Percentiles rank a stretch among this genome's conserved stretches.
These are phyloP conservation scores for Pulveroboletus frians DNA, from an alignment of 768 basidiomycete genomes.

Conservation along the genomic window DNA sequence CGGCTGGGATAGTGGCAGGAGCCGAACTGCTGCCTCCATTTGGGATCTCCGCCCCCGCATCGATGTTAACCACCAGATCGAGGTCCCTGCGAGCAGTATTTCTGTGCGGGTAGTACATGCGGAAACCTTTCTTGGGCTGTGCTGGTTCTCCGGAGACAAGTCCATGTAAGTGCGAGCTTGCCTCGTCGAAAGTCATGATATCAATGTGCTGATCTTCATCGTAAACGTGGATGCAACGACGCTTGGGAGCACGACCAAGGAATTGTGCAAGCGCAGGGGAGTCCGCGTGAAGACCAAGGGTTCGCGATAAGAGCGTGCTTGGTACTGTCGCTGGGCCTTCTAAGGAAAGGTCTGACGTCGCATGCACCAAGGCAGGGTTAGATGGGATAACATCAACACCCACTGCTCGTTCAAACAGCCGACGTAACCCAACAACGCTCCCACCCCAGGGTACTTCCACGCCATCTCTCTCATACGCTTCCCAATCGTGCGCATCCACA, in stretches of 20 bases:
- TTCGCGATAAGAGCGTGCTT: conserved; percentile 41
- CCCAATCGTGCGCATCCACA: conserved; percentile 29
- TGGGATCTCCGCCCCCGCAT: too few species aligned
- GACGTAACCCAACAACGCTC: conserved; percentile 40
- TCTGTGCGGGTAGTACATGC: conserved; percentile 29
- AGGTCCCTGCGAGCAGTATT: neutral
- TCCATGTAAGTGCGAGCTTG: too few species aligned
- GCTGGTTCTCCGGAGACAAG: too few species aligned
- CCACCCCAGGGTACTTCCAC: conserved; percentile 31
- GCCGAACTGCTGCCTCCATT: too few species aligned
- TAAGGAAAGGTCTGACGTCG: neutral
- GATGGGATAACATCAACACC: conserved; percentile 30
- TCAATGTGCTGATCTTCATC: too few species aligned
- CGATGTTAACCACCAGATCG: neutral
- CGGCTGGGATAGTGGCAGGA: conserved; percentile 3
- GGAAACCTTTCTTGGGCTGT: too few species aligned
- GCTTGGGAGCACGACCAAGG: too few species aligned
- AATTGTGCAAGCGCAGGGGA: conserved; percentile 43
- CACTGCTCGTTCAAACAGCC: conserved; percentile 49
- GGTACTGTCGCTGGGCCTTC: conserved; percentile 12
- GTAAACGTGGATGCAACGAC: neutral
- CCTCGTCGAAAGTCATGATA: too few species aligned
- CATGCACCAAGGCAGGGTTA: conserved; percentile 1
- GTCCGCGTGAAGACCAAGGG: conserved; percentile 47
- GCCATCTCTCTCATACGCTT: conserved; percentile 37